These are phyloP conservation scores for Populus simonii DNA, from an alignment of 345 rosid genomes.

Conservation along the genomic window DNA sequence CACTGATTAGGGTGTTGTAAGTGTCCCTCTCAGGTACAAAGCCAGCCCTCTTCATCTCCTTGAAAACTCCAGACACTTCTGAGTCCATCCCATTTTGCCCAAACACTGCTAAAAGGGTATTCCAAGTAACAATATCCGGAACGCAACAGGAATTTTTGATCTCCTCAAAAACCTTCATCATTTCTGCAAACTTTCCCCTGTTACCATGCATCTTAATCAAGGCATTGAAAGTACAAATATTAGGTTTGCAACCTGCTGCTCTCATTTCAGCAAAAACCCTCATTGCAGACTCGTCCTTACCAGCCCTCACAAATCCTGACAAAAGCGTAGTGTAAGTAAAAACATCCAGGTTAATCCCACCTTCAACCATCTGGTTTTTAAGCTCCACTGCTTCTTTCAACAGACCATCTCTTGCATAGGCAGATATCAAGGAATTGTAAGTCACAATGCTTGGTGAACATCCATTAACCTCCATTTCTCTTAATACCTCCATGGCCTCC, in stretches of 20 bases:
- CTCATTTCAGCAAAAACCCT: slow-evolving; percentile 83
- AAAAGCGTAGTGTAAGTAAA: slow-evolving; percentile 91
- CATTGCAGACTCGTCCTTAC: slow-evolving; percentile 79
- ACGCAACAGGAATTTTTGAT: slow-evolving; percentile 56
- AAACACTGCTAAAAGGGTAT: slow-evolving; percentile 80
- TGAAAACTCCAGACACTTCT: slow-evolving; percentile 85
- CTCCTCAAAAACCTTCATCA: slow-evolving; percentile 93
- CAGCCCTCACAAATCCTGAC: slow-evolving; percentile 82
- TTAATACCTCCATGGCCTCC: slow-evolving; percentile 79
- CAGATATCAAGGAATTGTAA: slow-evolving; percentile 83
- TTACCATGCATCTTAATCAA: slow-evolving; percentile 90
- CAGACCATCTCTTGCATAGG: slow-evolving; percentile 75
- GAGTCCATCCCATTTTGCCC: slow-evolving; percentile 91
- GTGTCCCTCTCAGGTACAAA: slow-evolving; percentile 91
- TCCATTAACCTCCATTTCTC: slow-evolving; percentile 75
- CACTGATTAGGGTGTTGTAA: slow-evolving; percentile 81
- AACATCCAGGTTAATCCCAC: slow-evolving; percentile 79
- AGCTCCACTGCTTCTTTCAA: slow-evolving; percentile 75
- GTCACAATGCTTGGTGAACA: slow-evolving; percentile 66
- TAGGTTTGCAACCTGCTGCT: slow-evolving; percentile 66
- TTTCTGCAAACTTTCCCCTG: slow-evolving; percentile 76
- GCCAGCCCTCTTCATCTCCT: slow-evolving; percentile 98
- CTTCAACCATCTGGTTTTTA: slow-evolving; percentile 63
- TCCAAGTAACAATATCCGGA: slow-evolving; percentile 94
- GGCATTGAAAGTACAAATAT: slow-evolving; percentile 91